Base-by-base conservation (phyloP, 805 yeast genomes). In the Barnettozyma sp. region DNA sequence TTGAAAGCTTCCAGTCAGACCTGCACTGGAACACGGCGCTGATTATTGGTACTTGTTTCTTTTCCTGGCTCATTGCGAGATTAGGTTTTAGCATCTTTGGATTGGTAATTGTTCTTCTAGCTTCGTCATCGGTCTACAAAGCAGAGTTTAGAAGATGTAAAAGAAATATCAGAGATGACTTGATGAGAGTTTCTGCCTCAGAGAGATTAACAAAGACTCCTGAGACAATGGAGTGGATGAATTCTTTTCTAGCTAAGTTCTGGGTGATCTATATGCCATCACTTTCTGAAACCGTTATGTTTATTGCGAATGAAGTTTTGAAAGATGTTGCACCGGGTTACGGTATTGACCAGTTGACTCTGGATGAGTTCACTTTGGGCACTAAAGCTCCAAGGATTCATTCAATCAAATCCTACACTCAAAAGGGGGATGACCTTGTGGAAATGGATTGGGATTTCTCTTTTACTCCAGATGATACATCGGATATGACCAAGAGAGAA, bases 241-340 rank as follows among this genome's bases (percentile, higher is more conserved):
- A 83, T 50, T 71, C 78, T 17, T 82, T 83, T 50, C 59, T 83
- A 54, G 78, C 78, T 29, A 83, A 83, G 59, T 82, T 83, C 52
- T 83, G 94, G 94, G 83, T 82, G 39, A 81, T 83, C 42, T 83
- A 83, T 51, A 83, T 83, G 94, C 90, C 92, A 22, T 86, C 83
- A 1, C 63, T 83, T 34, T 78, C 87, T 6, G 85, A 81, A 46
- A 77, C 75, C 59, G 94, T 83, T 17, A 68, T 76, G 56, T 71
- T 70, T 33, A 73, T 71, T 49, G 82, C 85, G n/a, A 82, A 81
- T 49, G 78, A 74, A 17, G 65, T 71, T 13, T 60, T 83, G 52
- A 73, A 76, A 31, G 87, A 75, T 50, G 74, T 76, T 42, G 85
- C 82, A 5, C 90, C 94, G 11, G 94, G 94, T 19, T 78, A 75